Conservation (phyloP, 129 eudicot species). For the Flaveria bidentis region DNA sequence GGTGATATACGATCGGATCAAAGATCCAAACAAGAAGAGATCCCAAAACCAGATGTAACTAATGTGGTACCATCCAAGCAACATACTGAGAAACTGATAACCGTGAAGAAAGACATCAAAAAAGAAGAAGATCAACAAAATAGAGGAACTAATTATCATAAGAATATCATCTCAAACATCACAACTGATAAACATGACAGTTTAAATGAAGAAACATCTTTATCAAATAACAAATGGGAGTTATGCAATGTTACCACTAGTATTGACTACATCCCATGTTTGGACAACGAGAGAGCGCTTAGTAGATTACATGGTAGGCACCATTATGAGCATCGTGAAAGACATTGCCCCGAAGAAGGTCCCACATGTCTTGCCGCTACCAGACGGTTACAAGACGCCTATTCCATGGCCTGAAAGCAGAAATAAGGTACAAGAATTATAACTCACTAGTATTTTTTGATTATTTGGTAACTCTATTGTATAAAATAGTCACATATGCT, state of each 20-base stretch:
- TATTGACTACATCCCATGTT: conserved; percentile 71
- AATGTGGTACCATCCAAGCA: conserved; percentile 37
- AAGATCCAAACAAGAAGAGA: conserved; percentile 12
- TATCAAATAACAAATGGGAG: conserved; percentile 57
- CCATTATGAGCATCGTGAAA: conserved; percentile 75
- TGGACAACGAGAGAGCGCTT: conserved; percentile 65
- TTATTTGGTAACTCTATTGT: neutral
- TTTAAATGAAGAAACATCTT: conserved; percentile 22
- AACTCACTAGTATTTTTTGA: neutral
- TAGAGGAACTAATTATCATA: neutral
- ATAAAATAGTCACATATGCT: conserved; percentile 24
- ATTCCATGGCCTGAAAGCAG: conserved; percentile 73
- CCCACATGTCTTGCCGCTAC: conserved; percentile 73
- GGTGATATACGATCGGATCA: conserved; percentile 49
- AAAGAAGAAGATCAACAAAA: conserved; percentile 8
- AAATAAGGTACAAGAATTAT: conserved; percentile 50
- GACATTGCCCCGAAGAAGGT: conserved; percentile 70
- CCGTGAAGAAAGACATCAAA: conserved; percentile 4
- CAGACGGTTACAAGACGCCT: conserved; percentile 59
- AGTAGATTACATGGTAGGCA: conserved; percentile 34
- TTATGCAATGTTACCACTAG: conserved; percentile 68
- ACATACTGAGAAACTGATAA: conserved; percentile 29
- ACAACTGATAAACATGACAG: neutral
- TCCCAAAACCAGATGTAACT: conserved; percentile 36
- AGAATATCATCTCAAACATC: neutral